Percentiles rank a stretch among this genome's conserved stretches.
Conservation (phyloP, 495 filamentous ascomycete species). For the Melanomma pulvis-pyrius region DNA sequence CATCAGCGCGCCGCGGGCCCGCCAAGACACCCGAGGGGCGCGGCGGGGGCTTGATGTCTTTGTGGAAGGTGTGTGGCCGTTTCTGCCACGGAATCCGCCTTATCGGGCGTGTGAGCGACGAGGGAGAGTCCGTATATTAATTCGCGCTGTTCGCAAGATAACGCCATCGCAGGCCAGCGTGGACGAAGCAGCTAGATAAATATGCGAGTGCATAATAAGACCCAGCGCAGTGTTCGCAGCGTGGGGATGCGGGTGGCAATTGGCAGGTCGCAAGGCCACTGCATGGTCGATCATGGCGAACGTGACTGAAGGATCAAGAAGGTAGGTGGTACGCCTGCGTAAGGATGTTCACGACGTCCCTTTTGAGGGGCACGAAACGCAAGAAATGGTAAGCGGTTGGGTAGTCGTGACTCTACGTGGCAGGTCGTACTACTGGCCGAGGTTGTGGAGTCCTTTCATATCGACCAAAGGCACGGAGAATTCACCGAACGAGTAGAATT, state of each 20-base stretch:
- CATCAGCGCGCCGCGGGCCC: not conserved
- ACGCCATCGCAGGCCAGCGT: constrained; percentile 14
- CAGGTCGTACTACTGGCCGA: no score
- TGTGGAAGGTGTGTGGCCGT: constrained; percentile 10
- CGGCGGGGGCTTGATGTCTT: constrained; percentile 1
- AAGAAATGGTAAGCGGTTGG: no score
- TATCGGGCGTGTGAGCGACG: not conserved
- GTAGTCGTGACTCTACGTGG: no score
- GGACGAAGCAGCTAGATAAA: not conserved
- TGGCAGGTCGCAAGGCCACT: no score
- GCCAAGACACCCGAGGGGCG: constrained; percentile 8
- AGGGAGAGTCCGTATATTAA: constrained; percentile 10
- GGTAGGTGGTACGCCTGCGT: no score
- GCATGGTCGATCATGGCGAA: no score
- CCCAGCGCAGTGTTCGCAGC: not conserved
- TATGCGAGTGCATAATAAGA: not conserved
- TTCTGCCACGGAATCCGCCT: not conserved
- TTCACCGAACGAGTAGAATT: no score
- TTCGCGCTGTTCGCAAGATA: constrained; percentile 17
- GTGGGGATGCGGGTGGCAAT: not conserved
- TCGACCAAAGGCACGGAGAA: no score
- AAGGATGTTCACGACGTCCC: no score
- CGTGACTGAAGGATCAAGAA: no score
- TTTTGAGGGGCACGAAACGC: no score
- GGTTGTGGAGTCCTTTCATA: no score